Percentiles rank a stretch among this genome's conserved stretches.
These are phyloP conservation scores for Phytopythium vexans DNA, from an alignment of 352 stramenopile species.

Conservation along the genomic window DNA sequence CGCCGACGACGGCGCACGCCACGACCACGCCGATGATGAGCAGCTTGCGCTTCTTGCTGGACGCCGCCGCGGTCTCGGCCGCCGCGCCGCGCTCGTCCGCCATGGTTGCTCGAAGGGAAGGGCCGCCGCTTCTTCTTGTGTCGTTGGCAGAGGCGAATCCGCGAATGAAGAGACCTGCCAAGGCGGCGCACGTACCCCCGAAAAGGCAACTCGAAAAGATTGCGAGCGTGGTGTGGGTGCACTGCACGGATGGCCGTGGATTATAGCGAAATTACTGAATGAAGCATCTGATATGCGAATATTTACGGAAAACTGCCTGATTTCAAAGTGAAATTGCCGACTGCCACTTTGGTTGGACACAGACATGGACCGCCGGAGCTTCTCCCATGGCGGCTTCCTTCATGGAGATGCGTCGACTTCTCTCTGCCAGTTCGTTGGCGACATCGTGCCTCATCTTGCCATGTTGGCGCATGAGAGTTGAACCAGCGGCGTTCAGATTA, in stretches of 20 bases:
- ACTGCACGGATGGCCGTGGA: background rate
- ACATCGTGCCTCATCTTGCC: too few relatives aligned
- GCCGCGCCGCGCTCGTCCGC: background rate
- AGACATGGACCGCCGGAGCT: too few relatives aligned
- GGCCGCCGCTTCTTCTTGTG: background rate
- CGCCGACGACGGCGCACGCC: conserved; percentile 38
- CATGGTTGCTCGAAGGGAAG: too few relatives aligned
- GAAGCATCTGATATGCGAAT: background rate
- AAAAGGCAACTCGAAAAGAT: background rate
- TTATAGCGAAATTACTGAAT: background rate
- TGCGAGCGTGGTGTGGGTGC: background rate
- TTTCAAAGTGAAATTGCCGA: background rate
- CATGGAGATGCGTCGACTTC: too few relatives aligned
- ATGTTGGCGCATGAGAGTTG: too few relatives aligned
- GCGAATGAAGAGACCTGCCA: background rate
- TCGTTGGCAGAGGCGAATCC: background rate
- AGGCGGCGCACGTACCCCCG: too few relatives aligned
- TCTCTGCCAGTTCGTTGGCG: too few relatives aligned
- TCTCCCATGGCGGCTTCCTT: too few relatives aligned
- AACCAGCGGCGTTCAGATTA: too few relatives aligned
- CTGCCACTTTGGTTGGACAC: too few relatives aligned
- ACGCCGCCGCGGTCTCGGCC: conserved; percentile 1
- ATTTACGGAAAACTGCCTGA: background rate
- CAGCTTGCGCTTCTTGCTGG: conserved; percentile 31
- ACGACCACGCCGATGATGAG: conserved; percentile 36